Evolutionary conservation across 1,284 basidiomycete genomes (phyloP).

Genomic region (Leucoagaricus sp.): DNA sequence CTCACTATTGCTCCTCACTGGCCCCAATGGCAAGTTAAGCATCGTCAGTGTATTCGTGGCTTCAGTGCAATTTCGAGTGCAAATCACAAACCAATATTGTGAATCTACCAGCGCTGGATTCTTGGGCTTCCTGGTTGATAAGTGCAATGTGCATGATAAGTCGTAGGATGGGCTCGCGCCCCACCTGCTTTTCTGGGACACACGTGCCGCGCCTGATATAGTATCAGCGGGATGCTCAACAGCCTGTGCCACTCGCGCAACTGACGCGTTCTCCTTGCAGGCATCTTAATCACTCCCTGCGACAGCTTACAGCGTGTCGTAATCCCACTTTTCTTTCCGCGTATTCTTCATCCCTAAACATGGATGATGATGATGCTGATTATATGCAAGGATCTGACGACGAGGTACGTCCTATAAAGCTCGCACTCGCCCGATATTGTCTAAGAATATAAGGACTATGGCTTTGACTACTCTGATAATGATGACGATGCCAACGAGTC

Average conservation of each 20-base stretch:
- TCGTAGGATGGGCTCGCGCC: neutral
- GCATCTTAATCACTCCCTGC: neutral
- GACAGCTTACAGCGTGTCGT: neutral
- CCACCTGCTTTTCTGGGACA: neutral
- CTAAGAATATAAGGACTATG: slow-evolving; percentile 75
- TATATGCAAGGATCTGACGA: slow-evolving; percentile 87
- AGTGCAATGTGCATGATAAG: neutral
- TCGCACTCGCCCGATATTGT: neutral
- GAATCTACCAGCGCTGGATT: too few species aligned
- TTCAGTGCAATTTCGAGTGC: too few species aligned
- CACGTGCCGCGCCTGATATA: neutral
- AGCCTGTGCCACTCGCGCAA: neutral
- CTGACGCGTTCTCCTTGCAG: neutral
- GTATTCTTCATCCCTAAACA: slow-evolving; percentile 26
- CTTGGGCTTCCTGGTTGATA: neutral
- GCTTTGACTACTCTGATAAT: slow-evolving; percentile 95
- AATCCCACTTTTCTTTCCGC: neutral
- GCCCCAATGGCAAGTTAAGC: too few species aligned
- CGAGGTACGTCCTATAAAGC: slow-evolving; percentile 50
- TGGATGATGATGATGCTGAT: slow-evolving; percentile 90
- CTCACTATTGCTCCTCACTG: too few species aligned
- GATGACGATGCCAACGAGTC: slow-evolving; percentile 81
- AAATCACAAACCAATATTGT: too few species aligned
- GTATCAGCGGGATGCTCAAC: too few species aligned
- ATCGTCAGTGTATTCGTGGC: too few species aligned